Conservation (phyloP, 371 early-diverging fungal species). For the Actinomortierella wolfii region DNA sequence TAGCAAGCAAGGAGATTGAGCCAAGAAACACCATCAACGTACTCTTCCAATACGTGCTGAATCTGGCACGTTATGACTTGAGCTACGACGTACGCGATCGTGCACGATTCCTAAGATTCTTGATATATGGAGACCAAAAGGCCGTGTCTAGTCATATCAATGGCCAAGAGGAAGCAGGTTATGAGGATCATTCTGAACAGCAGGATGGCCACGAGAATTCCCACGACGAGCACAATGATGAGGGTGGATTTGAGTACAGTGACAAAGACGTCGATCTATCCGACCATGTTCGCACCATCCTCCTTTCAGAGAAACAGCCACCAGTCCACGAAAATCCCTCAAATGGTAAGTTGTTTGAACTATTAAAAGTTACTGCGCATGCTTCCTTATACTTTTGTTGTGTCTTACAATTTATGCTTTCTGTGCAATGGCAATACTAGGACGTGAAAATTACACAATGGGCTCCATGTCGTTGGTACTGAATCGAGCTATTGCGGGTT, state of each 20-base stretch:
- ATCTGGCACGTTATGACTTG: slow-evolving; percentile 87
- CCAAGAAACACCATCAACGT: slow-evolving; percentile 49
- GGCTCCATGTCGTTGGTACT: slow-evolving; percentile 85
- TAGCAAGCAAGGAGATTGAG: slow-evolving; percentile 54
- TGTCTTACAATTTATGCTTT: too few species aligned
- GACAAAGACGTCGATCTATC: slow-evolving; percentile 48
- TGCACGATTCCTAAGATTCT: slow-evolving; percentile 78
- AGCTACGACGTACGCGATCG: slow-evolving; percentile 92
- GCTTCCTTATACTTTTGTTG: too few species aligned
- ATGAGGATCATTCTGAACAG: neutral
- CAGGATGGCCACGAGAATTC: neutral
- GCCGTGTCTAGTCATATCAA: neutral
- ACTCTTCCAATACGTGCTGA: slow-evolving; percentile 75
- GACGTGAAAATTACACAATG: slow-evolving; percentile 68
- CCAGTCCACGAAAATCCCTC: slow-evolving; percentile 53
- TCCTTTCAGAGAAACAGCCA: slow-evolving; percentile 57
- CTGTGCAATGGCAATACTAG: too few species aligned
- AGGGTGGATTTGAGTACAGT: slow-evolving; percentile 44
- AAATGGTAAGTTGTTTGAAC: slow-evolving; percentile 15
- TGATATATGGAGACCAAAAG: slow-evolving; percentile 58
- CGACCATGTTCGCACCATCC: slow-evolving; percentile 52
- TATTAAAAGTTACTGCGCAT: too few species aligned
- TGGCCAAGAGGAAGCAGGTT: neutral
- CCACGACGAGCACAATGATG: slow-evolving; percentile 5
- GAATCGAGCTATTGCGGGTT: slow-evolving; percentile 72